phyloP scores from a whole-genome alignment of 2,329 filamentous ascomycete genomes.

The Paraconiothyrium brasiliense region DNA sequence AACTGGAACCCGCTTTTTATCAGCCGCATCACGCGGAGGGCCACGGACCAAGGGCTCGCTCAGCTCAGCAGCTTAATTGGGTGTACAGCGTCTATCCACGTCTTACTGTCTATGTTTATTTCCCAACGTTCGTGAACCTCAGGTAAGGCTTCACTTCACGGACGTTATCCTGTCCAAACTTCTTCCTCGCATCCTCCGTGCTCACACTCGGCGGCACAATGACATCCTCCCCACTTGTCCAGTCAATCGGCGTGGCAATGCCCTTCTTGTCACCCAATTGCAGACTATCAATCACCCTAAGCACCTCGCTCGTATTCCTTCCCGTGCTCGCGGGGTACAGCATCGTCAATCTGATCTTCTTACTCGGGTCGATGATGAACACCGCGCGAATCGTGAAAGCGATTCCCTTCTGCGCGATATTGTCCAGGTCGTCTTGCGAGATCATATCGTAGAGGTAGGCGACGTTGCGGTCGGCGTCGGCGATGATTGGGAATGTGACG shows the following conservation, averaged over 20 bases:
- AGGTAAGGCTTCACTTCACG: slow-evolving; percentile 73
- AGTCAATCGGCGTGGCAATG: slow-evolving; percentile 89
- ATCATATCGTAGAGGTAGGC: slow-evolving; percentile 62
- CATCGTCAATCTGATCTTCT: slow-evolving; percentile 92
- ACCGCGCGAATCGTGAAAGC: slow-evolving; percentile 95
- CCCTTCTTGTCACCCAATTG: slow-evolving; percentile 84
- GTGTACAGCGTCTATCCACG: neutral
- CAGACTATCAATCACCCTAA: slow-evolving; percentile 66
- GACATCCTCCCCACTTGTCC: slow-evolving; percentile 87
- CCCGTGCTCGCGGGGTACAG: slow-evolving; percentile 92
- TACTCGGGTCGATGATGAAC: slow-evolving; percentile 92
- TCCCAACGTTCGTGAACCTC: slow-evolving; percentile 68
- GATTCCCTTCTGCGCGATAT: slow-evolving; percentile 66
- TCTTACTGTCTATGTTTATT: slow-evolving; percentile 40
- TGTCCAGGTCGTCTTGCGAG: slow-evolving; percentile 64
- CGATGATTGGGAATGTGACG: slow-evolving; percentile 61
- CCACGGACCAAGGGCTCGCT: neutral
- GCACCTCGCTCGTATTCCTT: slow-evolving; percentile 65
- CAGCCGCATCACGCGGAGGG: neutral
- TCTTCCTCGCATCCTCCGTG: slow-evolving; percentile 84
- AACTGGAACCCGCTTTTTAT: neutral
- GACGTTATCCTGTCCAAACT: slow-evolving; percentile 75
- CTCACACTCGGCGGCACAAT: slow-evolving; percentile 86
- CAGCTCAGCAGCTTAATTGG: neutral
- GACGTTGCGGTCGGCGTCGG: slow-evolving; percentile 59